Base-by-base conservation (phyloP, 1,139 yeast genomes). In the Yamadazyma aaseri region DNA sequence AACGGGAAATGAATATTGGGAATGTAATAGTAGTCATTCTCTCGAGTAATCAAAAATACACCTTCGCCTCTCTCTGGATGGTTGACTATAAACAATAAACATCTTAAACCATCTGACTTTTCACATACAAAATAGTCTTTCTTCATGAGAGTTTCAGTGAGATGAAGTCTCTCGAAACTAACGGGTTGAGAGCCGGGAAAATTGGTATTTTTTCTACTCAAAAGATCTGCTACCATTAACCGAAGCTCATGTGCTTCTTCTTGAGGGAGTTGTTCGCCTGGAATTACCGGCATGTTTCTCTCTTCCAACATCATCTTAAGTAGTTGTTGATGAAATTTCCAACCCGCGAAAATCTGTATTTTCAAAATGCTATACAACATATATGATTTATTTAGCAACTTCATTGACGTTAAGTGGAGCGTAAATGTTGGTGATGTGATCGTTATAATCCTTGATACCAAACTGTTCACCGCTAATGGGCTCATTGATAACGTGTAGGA, bases 181-280 rank as follows among this genome's bases (percentile, higher is more conserved):
- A 92, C 87, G 0, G 99, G 99, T 59, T 94, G 98, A 1, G 97
- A 82, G 0, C 97, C 97, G 3, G 95, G 90, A 49, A 86, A 86
- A 2, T 63, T 52, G 17, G 69, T 60, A 37, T 60, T 65, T 37
- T 79, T 60, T 24, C 79, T 58, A 16, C 79, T 76, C 31, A 89
- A 63, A 24, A 90, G 68, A 35, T 76, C 78, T 11, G 90, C 82
- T 8, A 90, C 82, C 65, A 81, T 79, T 35, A 71, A 69, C 51
- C 81, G 76, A 36, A 90, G 69, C 40, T 78, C 89, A 26, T 73
- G 73, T 0, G 86, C 77, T 17, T 85, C 85, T 31, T 76, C 78
- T 1, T 80, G 81, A 4, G 90, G 84, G 44, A 87, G 84, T 40
- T 72, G 65, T 9, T 75, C 75, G 14, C 97, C 97, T 2, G 97